A percentile compares a stretch with the other conserved stretches of the same genome.
Conservation (phyloP, 169 alveolate genomes). For the Plasmodium inui region DNA sequence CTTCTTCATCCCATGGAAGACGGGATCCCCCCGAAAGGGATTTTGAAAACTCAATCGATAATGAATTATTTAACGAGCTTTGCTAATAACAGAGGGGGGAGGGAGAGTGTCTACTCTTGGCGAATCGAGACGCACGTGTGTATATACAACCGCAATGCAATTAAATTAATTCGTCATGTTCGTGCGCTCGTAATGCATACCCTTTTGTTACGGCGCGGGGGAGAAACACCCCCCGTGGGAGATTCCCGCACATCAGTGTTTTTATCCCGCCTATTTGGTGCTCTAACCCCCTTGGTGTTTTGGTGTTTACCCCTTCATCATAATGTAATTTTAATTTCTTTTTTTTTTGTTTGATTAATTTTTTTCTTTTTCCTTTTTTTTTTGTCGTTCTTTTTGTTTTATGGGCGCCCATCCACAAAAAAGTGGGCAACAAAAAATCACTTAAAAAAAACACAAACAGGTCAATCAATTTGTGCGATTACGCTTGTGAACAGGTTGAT, state of each 20-base stretch:
- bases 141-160: not conserved
- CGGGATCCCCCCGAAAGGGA: not conserved
- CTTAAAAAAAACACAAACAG: constrained; percentile 1
- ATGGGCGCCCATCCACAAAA: not conserved
- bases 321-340: not conserved
- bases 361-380: not conserved
- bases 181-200: not conserved
- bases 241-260: no score
- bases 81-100: not conserved
- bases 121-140: not conserved
- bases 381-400: not conserved
- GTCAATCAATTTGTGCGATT: not conserved
- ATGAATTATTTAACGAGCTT: constrained; percentile 30
- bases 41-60: constrained; percentile 66
- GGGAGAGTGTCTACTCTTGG: not conserved
- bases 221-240: not conserved
- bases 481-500: not conserved
- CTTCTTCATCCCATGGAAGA: not conserved
- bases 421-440: not conserved
- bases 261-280: not conserved
- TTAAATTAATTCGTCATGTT: not conserved
- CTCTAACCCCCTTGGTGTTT: not conserved
- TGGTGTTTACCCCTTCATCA: not conserved
- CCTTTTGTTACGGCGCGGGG: not conserved
- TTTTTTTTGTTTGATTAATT: not conserved